Evolutionary conservation across 768 basidiomycete species (phyloP), one percentile per base, ranked within the genome.

Genomic region (Amanita thiersii): DNA sequence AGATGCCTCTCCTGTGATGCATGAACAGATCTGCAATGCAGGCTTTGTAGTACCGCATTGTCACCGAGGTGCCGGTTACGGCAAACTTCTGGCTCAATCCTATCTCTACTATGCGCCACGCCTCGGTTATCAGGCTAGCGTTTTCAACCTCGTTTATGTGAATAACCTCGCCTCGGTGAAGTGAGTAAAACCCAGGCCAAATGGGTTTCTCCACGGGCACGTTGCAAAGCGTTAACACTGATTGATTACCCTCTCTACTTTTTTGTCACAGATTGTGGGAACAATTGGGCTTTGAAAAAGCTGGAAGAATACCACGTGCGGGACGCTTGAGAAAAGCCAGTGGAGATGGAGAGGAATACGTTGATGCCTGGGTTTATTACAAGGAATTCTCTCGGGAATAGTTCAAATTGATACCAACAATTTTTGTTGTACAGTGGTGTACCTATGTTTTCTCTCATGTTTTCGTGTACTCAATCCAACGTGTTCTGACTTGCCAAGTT

Each of bases 91-190:
- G 26, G 90, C 85, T 2, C 72, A 70, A 46, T 86, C 86, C 2
- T 96, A 77, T 60, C 62, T 93, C 14, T 64, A 84, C 56, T 89
- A 88, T 52, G 93, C 77, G 1, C 93, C 90, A 0, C 65, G 62
- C 26, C 63, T 92, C 17, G 89, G 86, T 24, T 85, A 85, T 61
- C 66, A 74, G 50, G 81, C 75, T 3, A 86, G 81, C 54, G 78
- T 94, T 18, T 94, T 96, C 69, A 94, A 96, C 57, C 72, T 96
- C 31, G 90, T 96, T 26, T 94, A 86, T 58, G 77, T 79, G 18
- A 88, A 82, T 56, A 96, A 94, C 62, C 52, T 62, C 32, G 88
- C 89, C 12, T 84, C 82, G 32, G 57, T 82, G 46, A 74, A 67
- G 84, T 81, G 46, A 52, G 69, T 58, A 12, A 26, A 40, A 20